A percentile compares a stretch with the other conserved stretches of the same genome.
Conservation (phyloP, 495 filamentous ascomycete genomes). For the Glutinoglossum americanum region DNA sequence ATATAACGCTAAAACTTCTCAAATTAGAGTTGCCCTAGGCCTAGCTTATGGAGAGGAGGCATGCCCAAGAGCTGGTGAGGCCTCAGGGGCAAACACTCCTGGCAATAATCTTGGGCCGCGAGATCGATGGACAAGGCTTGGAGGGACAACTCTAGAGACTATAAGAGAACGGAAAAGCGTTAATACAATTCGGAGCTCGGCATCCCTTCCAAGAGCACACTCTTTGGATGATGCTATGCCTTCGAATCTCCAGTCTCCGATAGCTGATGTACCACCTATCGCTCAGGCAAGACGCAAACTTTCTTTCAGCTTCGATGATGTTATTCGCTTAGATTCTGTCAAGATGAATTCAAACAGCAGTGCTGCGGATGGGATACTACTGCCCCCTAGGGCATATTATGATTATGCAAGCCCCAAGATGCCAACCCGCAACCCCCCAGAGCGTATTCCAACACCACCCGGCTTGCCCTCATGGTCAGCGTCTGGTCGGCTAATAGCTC, state of each 20-base stretch:
- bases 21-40: not conserved
- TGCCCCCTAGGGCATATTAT: not conserved
- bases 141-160: not conserved
- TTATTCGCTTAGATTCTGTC: not conserved
- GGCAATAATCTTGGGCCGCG: not conserved
- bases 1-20: not conserved
- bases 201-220: not conserved
- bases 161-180: not conserved
- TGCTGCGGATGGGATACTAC: not conserved
- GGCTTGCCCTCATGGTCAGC: not conserved
- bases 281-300: not conserved
- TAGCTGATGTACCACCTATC: not conserved
- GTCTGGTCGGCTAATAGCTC: not conserved
- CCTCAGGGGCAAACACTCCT: not conserved
- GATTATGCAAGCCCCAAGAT: not conserved
- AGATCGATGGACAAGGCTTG: not conserved
- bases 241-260: not conserved
- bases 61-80: not conserved
- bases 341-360: not conserved
- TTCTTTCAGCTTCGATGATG: not conserved
- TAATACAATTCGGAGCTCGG: not conserved
- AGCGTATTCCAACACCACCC: not conserved
- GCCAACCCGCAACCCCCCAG: not conserved
- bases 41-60: not conserved
- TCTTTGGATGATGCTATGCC: not conserved